phyloP scores from a whole-genome alignment of 148 eudicot species.

The Vaccinium macrocarpon region DNA sequence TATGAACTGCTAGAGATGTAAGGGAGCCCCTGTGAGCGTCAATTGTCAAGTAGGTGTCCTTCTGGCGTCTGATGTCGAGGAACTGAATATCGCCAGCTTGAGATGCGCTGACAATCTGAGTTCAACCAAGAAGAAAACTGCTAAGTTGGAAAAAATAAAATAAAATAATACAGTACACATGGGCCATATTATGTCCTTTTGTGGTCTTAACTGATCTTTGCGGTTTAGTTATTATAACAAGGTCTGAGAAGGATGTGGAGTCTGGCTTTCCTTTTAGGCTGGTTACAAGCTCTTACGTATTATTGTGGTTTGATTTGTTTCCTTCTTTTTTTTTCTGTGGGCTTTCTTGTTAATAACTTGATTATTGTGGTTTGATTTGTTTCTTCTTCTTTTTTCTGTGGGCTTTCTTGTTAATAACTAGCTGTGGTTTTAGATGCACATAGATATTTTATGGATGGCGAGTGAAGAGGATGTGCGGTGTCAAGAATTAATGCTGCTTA shows the following conservation, averaged over 20 bases:
- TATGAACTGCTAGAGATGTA: conserved; percentile 85
- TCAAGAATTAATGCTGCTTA: neutral
- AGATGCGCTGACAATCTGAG: conserved; percentile 92
- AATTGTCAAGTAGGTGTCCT: conserved; percentile 69
- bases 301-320: neutral
- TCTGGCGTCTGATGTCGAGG: conserved; percentile 73
- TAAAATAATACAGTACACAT: neutral
- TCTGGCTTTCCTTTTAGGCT: neutral
- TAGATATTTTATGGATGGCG: neutral
- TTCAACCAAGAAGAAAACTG: conserved; percentile 3
- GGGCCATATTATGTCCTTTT: neutral
- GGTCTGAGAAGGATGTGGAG: neutral
- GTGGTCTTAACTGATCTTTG: neutral
- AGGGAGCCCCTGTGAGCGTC: conserved; percentile 96
- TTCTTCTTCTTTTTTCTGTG: neutral
- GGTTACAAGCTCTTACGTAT: neutral
- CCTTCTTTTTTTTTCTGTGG: neutral
- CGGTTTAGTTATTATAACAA: neutral
- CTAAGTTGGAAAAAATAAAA: neutral
- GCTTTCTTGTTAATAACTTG: neutral
- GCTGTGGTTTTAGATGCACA: neutral
- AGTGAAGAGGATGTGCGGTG: neutral
- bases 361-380: neutral
- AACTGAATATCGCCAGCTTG: conserved; percentile 96
- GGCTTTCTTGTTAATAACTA: neutral